A percentile compares a stretch with the other conserved stretches of the same genome.
phyloP scores from a whole-genome alignment of 257 asterid species.

The Solanum stenotomum region DNA sequence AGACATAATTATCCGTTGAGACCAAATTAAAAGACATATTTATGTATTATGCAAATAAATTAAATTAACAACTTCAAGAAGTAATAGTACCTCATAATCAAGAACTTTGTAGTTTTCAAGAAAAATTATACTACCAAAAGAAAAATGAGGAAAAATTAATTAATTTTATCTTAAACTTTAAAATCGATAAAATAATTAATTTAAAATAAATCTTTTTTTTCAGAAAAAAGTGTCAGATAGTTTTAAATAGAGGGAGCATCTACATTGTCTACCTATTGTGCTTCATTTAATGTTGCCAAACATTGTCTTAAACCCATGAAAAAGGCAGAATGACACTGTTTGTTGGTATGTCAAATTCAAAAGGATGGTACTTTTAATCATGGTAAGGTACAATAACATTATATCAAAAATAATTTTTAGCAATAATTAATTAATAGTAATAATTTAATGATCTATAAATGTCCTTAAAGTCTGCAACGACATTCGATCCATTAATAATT shows the following conservation, averaged over 20 bases:
- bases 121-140: neutral
- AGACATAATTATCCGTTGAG: no score
- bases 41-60: no score
- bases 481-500: no score
- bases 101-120: neutral
- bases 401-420: no score
- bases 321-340: neutral
- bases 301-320: neutral
- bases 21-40: no score
- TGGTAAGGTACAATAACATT: neutral
- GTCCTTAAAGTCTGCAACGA: fast-evolving
- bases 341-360: neutral
- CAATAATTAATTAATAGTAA: no score
- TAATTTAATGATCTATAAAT: fast-evolving
- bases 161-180: neutral
- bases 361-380: neutral
- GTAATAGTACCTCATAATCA: neutral
- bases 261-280: neutral
- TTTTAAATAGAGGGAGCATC: neutral
- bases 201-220: neutral
- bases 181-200: neutral
- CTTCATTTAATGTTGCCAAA: neutral
- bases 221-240: neutral
- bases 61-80: neutral
- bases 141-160: neutral